Evolutionary conservation across 2,329 filamentous ascomycete species (phyloP).

Genomic region (Chrysoporthe cubensis): DNA sequence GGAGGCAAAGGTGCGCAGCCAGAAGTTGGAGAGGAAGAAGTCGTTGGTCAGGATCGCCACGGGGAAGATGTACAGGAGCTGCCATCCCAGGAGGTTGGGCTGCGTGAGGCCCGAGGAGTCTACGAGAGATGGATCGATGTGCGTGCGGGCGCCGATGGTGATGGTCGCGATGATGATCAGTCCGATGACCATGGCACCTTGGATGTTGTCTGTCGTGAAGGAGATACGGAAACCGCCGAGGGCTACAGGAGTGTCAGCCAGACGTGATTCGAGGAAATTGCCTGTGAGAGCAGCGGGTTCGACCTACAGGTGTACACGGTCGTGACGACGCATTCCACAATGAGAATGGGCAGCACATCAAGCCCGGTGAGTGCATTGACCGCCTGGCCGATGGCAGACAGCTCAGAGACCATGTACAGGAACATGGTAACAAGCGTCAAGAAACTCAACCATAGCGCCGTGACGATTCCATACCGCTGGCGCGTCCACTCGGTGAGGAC

Average conservation of each 20-base stretch:
- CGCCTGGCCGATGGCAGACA: constrained; percentile 81
- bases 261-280: too few relatives aligned
- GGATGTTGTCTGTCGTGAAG: constrained; percentile 81
- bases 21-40: constrained; percentile 84
- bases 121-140: constrained; percentile 72
- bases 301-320: constrained; percentile 77
- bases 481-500: constrained; percentile 84
- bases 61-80: constrained; percentile 82
- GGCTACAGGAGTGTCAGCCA: constrained; percentile 48
- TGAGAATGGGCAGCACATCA: constrained; percentile 73
- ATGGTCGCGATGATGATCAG: constrained; percentile 78
- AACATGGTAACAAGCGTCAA: constrained; percentile 82
- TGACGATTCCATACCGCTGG: constrained; percentile 72
- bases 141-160: constrained; percentile 74
- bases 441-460: constrained; percentile 75
- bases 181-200: constrained; percentile 76
- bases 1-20: constrained; percentile 82
- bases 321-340: constrained; percentile 77
- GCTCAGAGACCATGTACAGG: constrained; percentile 84
- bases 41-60: constrained; percentile 82
- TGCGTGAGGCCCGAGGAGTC: constrained; percentile 71
- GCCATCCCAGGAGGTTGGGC: constrained; percentile 75
- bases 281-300: constrained; percentile 32
- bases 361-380: constrained; percentile 75
- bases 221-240: constrained; percentile 83